These are phyloP conservation scores for Aspergillus ellipticus DNA, from an alignment of 495 filamentous ascomycete species.

Conservation along the genomic window DNA sequence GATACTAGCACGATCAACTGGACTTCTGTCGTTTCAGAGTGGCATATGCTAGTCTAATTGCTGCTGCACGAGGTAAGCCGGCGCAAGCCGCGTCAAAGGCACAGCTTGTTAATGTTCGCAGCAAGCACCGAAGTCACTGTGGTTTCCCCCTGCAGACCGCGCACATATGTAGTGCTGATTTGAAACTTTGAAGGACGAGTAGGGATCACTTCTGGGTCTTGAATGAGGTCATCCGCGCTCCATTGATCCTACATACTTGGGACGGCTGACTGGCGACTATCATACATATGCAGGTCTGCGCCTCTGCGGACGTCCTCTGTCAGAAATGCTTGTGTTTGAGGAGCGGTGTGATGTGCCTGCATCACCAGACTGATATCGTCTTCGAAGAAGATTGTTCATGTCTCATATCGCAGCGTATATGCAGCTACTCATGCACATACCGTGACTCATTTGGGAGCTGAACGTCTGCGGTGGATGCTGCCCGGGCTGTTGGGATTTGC, in stretches of 20 bases:
- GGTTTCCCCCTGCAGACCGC: not conserved
- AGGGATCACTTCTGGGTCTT: not conserved
- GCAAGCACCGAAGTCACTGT: not conserved
- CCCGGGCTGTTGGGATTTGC: too few relatives aligned
- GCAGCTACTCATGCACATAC: too few relatives aligned
- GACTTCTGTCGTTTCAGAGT: not conserved
- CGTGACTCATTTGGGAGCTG: too few relatives aligned
- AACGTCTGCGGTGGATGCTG: too few relatives aligned
- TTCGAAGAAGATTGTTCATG: not conserved
- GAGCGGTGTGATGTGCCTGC: constrained; percentile 11
- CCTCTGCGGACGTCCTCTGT: not conserved
- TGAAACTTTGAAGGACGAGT: not conserved
- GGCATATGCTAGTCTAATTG: not conserved
- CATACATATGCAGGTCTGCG: not conserved
- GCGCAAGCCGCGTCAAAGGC: not conserved
- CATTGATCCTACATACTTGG: not conserved
- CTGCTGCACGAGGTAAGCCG: not conserved
- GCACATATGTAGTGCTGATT: not conserved
- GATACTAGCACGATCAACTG: too few relatives aligned
- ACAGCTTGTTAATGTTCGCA: not conserved
- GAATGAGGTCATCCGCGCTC: too few relatives aligned
- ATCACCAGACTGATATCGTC: not conserved
- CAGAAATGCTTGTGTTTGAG: not conserved
- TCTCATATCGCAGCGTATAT: not conserved
- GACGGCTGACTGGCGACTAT: not conserved